Conservation (phyloP, 805 yeast species). For the Lipomyces orientalis region DNA sequence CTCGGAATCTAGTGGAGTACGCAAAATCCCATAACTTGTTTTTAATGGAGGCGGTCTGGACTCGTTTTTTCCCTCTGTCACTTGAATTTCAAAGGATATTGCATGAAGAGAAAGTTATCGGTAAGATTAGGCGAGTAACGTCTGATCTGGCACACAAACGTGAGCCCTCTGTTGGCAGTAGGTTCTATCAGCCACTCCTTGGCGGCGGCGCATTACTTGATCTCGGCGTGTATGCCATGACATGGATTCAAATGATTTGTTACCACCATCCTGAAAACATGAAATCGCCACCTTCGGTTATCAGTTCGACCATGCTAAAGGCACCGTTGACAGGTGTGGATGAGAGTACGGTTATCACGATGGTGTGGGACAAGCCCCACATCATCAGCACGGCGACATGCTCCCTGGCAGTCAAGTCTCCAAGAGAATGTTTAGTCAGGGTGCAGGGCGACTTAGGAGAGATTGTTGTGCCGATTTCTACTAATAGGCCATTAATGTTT, state of each 20-base stretch:
- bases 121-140: constrained; percentile 53
- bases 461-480: constrained; percentile 17
- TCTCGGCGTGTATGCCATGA: constrained; percentile 59
- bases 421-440: constrained; percentile 9
- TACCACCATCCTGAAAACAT: constrained; percentile 25
- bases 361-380: constrained; percentile 17
- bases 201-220: constrained; percentile 67
- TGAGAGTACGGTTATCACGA: constrained; percentile 14
- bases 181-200: constrained; percentile 53
- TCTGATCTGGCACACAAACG: constrained; percentile 6
- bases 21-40: constrained; percentile 54
- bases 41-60: constrained; percentile 60
- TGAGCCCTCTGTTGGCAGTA: constrained; percentile 42
- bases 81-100: constrained; percentile 48
- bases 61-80: constrained; percentile 51
- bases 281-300: constrained; percentile 17
- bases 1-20: constrained; percentile 49
- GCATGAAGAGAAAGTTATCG: constrained; percentile 50
- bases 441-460: constrained; percentile 30
- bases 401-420: constrained; percentile 3
- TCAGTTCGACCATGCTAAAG: constrained; percentile 9
- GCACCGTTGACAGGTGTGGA: constrained; percentile 23
- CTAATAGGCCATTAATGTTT: constrained; percentile 19
- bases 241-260: constrained; percentile 44
- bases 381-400: constrained; percentile 13